Base-by-base conservation (phyloP, 495 filamentous ascomycete species). In the Bombardia bombarda region DNA sequence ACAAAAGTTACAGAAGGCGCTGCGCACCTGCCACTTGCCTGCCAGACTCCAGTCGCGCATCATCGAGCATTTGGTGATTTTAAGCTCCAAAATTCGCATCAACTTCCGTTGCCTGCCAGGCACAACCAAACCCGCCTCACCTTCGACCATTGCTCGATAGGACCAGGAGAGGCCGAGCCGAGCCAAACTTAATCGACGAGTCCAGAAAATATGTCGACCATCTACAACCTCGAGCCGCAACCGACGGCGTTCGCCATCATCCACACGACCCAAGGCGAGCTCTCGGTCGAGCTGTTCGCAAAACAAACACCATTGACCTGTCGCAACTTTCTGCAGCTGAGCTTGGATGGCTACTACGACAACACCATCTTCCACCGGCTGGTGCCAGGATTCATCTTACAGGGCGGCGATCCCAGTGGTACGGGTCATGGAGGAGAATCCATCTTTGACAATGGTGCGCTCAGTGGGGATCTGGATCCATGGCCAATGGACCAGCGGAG, bases 261-360 rank as follows among this genome's bases (percentile, higher is more conserved):
- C 32, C 77, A 88, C 60, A 98, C 92, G 4, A 93, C 87, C 19
- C 69, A 83, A 37, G 92, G 92, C 62, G 87, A 94, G 46, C 73
- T 98, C 50, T 75, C 82, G 23, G 77, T 98, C 72, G 82, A 94
- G 50, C 81, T 98, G 39, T 98, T 94, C 73, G 89, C 87, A 16
- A 88, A 86, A 45, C 90, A 99, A 63, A 85, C 86, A 0, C 92
- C 92, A 23, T 77, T 94, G 44, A 85, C 92, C 1, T 86, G 79
- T 52, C 87, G 90, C 43, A 95, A 95, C 66, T 99, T 99, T 69
- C 80, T 99, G 16, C 92, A 99, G 63, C 84, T 86, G 55, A 89
- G 84, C 59, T 75, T 93, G 44, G 89, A 99, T 62, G 86, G 87
- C 44, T 96, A 97, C 74, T 99, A 97, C 67, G 79, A 83, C 37